Percentiles rank a stretch among this genome's conserved stretches.
Evolutionary conservation across 2,329 filamentous ascomycete genomes (phyloP).

Genomic region (Amauroascus niger): DNA sequence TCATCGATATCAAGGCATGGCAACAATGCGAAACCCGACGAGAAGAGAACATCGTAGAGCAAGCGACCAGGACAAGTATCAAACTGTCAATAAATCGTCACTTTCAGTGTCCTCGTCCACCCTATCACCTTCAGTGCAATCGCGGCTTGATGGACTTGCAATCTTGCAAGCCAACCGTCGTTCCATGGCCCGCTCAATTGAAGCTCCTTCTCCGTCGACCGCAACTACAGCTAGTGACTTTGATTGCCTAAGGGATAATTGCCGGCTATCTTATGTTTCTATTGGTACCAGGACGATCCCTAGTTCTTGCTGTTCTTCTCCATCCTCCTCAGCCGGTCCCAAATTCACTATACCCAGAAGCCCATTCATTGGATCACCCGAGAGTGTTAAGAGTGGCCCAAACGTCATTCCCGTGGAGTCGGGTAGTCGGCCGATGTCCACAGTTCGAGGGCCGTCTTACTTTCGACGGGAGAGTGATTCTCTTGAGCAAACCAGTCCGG

Average conservation of each 20-base stretch:
- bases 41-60: background rate
- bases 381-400: background rate
- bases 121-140: background rate
- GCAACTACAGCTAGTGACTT: constrained; percentile 17
- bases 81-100: background rate
- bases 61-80: background rate
- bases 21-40: background rate
- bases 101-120: constrained; percentile 5
- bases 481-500: background rate
- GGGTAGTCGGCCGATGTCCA: constrained; percentile 3
- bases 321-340: constrained; percentile 23
- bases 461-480: background rate
- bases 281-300: constrained; percentile 20
- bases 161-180: constrained; percentile 17
- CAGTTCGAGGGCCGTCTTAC: constrained; percentile 1
- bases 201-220: constrained; percentile 20
- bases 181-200: constrained; percentile 18
- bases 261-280: constrained; percentile 21
- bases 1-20: constrained; percentile 13
- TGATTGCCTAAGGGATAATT: constrained; percentile 19
- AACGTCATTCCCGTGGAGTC: background rate
- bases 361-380: constrained; percentile 6
- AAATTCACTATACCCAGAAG: constrained; percentile 2
- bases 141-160: constrained; percentile 4
- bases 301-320: constrained; percentile 21